Evolutionary conservation across 345 rosid genomes (phyloP), one percentile per base, ranked within the genome.

Genomic region (Salix caprea): DNA sequence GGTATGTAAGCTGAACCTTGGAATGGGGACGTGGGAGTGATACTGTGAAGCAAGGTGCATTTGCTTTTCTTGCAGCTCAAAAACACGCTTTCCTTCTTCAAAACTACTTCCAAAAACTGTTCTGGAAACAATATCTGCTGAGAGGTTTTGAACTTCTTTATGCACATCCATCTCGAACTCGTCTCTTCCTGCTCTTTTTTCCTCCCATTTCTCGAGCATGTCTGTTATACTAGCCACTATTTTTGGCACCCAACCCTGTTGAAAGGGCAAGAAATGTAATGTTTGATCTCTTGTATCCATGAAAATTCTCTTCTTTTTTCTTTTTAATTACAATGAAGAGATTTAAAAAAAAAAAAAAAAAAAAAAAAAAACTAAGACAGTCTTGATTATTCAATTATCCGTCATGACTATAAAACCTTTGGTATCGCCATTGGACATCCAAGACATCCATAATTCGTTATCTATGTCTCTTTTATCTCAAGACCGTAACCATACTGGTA

Each of bases 101-200:
- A 80, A 91, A 64, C 84, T 88, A 84, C 94, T 91, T 24, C 97
- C 97, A 71, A 93, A 93, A 74, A 94, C 92, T 48, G 96, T 91
- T 80, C 91, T 87, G 54, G 99, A 93, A 65, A 95, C 89, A 16
- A 90, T 76, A 68, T 93, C 93, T 37, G 90, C 96, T 11, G 94
- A 89, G 34, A 93, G 89, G 10, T 69, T 83, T n/a, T 91, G 94
- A 24, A 93, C 85, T 74, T 91, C 88, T 72, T 76, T 86, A 46
- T 83, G 83, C 65, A 90, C 82, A 36, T 92, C 97, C 70, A 94
- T 76, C 87, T 92, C 97, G 44, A 91, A 69, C 77, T 89, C 89
- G 7, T 86, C 90, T 77, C 76, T 86, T 23, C 84, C 95, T 3
- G 71, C 87, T 80, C 89, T 81, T 58, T 70, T 79, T 69, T 83